Percentiles rank a stretch among this genome's conserved stretches.
phyloP scores from a whole-genome alignment of 805 yeast species.

The Zygoascus ofunaensis region DNA sequence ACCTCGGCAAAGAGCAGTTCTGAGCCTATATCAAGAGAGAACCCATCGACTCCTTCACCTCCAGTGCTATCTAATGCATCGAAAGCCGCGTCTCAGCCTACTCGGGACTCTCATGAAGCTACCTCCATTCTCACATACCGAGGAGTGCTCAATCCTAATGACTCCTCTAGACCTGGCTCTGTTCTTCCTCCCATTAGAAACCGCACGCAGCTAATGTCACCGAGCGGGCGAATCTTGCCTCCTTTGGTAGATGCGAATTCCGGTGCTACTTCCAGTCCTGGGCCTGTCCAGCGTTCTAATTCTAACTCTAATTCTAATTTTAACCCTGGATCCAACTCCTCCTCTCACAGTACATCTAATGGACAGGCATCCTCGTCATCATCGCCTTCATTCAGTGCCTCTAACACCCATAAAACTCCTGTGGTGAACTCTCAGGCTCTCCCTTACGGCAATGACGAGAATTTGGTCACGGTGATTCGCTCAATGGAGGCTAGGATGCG shows the following conservation, averaged over 20 bases:
- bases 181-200: background rate
- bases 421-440: too few species aligned
- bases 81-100: background rate
- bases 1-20: background rate
- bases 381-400: too few species aligned
- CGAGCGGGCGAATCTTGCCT: background rate
- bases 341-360: too few species aligned
- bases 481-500: constrained; percentile 24
- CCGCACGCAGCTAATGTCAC: background rate
- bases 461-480: constrained; percentile 19
- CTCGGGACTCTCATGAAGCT: background rate
- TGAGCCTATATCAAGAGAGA: background rate
- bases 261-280: too few species aligned
- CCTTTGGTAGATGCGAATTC: background rate
- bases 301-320: too few species aligned
- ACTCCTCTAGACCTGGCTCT: background rate
- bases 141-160: background rate
- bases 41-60: background rate
- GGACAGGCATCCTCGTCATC: too few species aligned
- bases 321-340: too few species aligned
- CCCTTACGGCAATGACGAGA: constrained; percentile 10
- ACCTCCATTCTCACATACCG: background rate
- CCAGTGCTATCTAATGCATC: background rate
- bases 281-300: too few species aligned
- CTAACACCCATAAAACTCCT: too few species aligned